Conservation (phyloP, 2,329 filamentous ascomycete genomes). For the Neocatenulostroma microsporum region DNA sequence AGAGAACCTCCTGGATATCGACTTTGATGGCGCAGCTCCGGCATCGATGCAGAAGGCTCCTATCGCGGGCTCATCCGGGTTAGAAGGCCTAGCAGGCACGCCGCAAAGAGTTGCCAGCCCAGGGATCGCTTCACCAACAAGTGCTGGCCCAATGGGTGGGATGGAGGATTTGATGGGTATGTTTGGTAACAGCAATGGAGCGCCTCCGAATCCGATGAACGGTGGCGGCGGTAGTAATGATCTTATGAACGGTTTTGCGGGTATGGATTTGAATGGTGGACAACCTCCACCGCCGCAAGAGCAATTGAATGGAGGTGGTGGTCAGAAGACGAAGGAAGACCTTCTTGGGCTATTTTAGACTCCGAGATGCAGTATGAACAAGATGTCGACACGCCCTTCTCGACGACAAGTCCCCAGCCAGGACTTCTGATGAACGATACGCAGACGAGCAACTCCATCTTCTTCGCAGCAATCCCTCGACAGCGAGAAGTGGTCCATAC, state of each 20-base stretch:
- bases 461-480: too few relatives aligned
- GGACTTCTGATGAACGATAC: too few relatives aligned
- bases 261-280: constrained; percentile 63
- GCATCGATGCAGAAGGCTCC: constrained; percentile 70
- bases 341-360: constrained; percentile 47
- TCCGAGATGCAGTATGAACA: too few relatives aligned
- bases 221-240: constrained; percentile 38
- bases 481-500: too few relatives aligned
- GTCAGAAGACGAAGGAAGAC: constrained; percentile 48
- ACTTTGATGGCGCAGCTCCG: constrained; percentile 87
- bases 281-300: constrained; percentile 57
- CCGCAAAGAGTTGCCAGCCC: constrained; percentile 64
- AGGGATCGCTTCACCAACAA: constrained; percentile 36
- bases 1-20: constrained; percentile 92
- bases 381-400: too few relatives aligned
- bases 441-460: too few relatives aligned
- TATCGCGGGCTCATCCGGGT: constrained; percentile 39
- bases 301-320: constrained; percentile 44
- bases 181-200: constrained; percentile 45
- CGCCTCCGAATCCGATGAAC: constrained; percentile 13
- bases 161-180: constrained; percentile 76
- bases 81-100: constrained; percentile 54
- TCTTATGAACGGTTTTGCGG: constrained; percentile 75
- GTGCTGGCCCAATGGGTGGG: constrained; percentile 40
- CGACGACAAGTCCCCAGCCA: too few relatives aligned